phyloP scores from a whole-genome alignment of 345 rosid species.

The Lagerstroemia speciosa region DNA sequence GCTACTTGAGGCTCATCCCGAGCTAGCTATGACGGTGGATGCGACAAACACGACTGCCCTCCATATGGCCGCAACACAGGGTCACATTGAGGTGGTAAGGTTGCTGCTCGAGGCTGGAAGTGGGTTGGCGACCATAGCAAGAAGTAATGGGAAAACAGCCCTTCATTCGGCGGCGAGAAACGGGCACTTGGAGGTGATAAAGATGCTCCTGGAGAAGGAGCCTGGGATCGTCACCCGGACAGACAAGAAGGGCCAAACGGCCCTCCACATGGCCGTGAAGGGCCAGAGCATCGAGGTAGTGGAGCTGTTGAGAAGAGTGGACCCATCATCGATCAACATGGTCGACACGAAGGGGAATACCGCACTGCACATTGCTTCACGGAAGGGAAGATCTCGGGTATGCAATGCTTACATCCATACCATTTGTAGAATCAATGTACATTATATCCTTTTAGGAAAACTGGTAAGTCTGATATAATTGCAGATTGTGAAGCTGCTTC shows the following conservation, averaged over 20 bases:
- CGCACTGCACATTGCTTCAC: conserved; percentile 62
- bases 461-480: conserved; percentile 5
- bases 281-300: conserved; percentile 67
- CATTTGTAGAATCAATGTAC: not conserved
- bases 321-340: conserved; percentile 50
- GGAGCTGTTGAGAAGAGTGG: conserved; percentile 51
- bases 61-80: conserved; percentile 87
- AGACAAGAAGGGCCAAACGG: conserved; percentile 89
- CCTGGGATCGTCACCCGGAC: conserved; percentile 48
- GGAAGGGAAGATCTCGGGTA: conserved; percentile 85
- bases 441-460: not conserved
- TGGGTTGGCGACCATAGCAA: conserved; percentile 71
- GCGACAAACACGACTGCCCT: conserved; percentile 74
- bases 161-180: conserved; percentile 90
- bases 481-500: conserved; percentile 66
- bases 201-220: conserved; percentile 52
- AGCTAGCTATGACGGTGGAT: conserved; percentile 92
- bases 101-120: conserved; percentile 63
- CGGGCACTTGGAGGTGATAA: conserved; percentile 69
- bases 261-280: conserved; percentile 94
- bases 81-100: conserved; percentile 68
- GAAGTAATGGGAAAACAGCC: conserved; percentile 87
- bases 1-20: conserved; percentile 69
- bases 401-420: not conserved
- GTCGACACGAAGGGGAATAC: conserved; percentile 73